Conservation (phyloP, 495 filamentous ascomycete species). For the Pseudevernia furfuracea region DNA sequence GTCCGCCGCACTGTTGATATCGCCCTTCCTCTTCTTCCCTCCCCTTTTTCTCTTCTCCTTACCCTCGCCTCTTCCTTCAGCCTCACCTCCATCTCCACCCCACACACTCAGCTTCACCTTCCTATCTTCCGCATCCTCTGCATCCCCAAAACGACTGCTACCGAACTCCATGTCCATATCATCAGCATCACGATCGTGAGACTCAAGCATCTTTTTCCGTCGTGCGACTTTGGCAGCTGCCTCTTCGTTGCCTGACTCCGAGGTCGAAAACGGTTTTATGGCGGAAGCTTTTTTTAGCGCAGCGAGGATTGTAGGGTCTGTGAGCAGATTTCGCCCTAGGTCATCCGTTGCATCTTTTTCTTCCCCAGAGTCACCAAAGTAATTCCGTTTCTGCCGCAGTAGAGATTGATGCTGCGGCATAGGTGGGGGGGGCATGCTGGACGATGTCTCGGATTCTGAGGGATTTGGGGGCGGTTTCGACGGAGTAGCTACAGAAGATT, state of each 20-base stretch:
- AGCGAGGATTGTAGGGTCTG: constrained; percentile 73
- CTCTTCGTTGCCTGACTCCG: constrained; percentile 39
- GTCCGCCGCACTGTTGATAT: constrained; percentile 72
- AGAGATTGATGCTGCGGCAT: constrained; percentile 10
- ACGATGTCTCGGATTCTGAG: not conserved
- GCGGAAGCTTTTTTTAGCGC: constrained; percentile 78
- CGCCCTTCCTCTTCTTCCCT: constrained; percentile 78
- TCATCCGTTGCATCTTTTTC: constrained; percentile 32
- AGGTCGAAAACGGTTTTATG: constrained; percentile 47
- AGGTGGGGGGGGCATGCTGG: not conserved
- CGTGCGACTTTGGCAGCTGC: constrained; percentile 51
- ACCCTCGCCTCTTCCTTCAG: constrained; percentile 39
- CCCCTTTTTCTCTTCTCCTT: constrained; percentile 66
- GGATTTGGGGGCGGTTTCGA: constrained; percentile 22
- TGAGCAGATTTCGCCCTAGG: constrained; percentile 49
- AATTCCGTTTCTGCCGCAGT: constrained; percentile 39
- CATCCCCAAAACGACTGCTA: constrained; percentile 71
- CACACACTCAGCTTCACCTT: constrained; percentile 59
- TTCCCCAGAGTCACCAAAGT: constrained; percentile 44
- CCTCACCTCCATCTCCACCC: constrained; percentile 49
- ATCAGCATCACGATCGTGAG: constrained; percentile 73
- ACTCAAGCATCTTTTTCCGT: constrained; percentile 65
- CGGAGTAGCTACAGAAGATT: constrained; percentile 33
- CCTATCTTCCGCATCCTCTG: constrained; percentile 62
- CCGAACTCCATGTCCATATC: constrained; percentile 96